Evolutionary conservation across 1,139 yeast species (phyloP), one percentile per base, ranked within the genome.

Genomic region (Saccharomyces hybrid): DNA sequence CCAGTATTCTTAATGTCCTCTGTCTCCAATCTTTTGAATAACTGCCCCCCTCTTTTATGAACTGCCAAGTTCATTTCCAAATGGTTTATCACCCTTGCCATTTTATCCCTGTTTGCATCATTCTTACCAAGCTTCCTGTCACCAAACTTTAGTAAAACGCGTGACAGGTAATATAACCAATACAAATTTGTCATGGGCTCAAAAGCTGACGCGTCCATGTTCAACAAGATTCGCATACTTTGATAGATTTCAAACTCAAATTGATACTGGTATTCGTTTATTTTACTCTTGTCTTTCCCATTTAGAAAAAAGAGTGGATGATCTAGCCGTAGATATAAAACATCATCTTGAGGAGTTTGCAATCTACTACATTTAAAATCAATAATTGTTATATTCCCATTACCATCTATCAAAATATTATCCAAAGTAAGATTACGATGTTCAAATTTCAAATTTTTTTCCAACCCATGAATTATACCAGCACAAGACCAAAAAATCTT

Each of bases 351-450:
- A 8, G 56, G 54, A 8, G 69, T 68, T 14, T 69, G 61, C 3
- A 76, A 78, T 55, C 88, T 71, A 7, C 84, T 75, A 23, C 81
- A 70, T 2, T 84, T 79, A 59, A 78, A 80, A 62, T 82, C 86
- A 55, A 83, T 78, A n/a, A 84, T 62, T 7, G 81, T 78, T 11
- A 82, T 81, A 51, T 68, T 66, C 11, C 73, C 60, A 7, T 69
- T 66, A 14, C 69, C 61, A 53, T 67, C 71, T 16, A 68, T 55
- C 8, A 77, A 70, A 52, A 84, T 71, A 61, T 84, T 84, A n/a
- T 83, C 83, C 76, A 84, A 75, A 59, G 82, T 84, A 56, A 84
- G 69, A 65, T 84, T 86, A 31, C 90, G 74, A 63, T 84, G 90
- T 67, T 84, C 90, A 68, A 84, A 84, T 58, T 77, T 73, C 57